phyloP scores from a whole-genome alignment of 108 stramenopile species.

The Parietichytrium sp. region DNA sequence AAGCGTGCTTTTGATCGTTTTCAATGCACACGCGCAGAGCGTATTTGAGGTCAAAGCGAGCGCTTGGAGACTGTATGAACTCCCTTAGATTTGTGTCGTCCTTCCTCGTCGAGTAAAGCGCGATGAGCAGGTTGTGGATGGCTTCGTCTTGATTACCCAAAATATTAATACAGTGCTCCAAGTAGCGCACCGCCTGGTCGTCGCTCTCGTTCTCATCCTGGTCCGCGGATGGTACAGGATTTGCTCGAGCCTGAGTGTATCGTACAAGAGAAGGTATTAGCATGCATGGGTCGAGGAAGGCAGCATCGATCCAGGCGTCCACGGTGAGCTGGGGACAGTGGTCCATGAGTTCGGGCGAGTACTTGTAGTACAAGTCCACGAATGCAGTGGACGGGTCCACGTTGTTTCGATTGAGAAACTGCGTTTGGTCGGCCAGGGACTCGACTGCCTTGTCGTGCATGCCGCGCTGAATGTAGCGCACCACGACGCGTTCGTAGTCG shows the following conservation, averaged over 20 bases:
- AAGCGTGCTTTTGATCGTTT: not conserved
- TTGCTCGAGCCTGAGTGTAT: not conserved
- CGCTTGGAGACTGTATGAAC: constrained; percentile 11
- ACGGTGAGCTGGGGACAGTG: not conserved
- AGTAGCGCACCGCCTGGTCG: not conserved
- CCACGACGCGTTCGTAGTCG: constrained; percentile 10
- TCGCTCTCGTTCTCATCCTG: not conserved
- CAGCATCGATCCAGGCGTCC: constrained; percentile 25
- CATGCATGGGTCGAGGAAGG: constrained; percentile 32
- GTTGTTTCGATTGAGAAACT: not conserved
- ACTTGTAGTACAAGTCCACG: constrained; percentile 1
- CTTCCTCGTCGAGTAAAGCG: not conserved
- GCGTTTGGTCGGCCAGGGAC: not conserved
- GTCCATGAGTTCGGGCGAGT: constrained; percentile 30
- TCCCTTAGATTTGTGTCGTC: not conserved
- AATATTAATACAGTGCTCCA: constrained; percentile 18
- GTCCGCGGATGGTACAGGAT: no score
- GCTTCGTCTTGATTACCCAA: constrained; percentile 8
- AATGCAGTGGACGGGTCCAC: constrained; percentile 16
- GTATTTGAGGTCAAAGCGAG: constrained; percentile 26
- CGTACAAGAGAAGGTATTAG: constrained; percentile 29
- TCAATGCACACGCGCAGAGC: constrained; percentile 18
- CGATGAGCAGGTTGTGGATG: constrained; percentile 12
- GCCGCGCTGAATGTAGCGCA: not conserved
- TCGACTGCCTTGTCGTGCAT: not conserved